These are phyloP conservation scores for Pythium coloratum DNA, from an alignment of 352 stramenopile species.

Conservation along the genomic window DNA sequence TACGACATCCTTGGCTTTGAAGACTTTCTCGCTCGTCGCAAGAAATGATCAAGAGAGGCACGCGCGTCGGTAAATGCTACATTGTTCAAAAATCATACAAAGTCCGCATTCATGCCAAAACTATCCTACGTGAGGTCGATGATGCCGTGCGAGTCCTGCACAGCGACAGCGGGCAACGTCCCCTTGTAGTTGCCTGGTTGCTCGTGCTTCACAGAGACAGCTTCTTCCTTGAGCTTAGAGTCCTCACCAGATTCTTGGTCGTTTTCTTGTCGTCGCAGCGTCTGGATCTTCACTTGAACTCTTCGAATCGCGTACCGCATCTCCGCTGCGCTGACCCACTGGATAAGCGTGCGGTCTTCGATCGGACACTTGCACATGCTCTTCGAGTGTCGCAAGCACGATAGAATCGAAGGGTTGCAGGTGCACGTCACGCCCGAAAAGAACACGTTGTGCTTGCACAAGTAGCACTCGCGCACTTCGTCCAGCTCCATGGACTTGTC, in stretches of 20 bases:
- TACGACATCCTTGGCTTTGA: constrained; percentile 77
- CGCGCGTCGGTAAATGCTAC: background rate
- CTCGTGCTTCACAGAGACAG: background rate
- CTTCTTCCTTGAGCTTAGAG: background rate
- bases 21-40: constrained; percentile 39
- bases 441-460: constrained; percentile 78
- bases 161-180: background rate
- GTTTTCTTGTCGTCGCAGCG: constrained; percentile 16
- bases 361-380: constrained; percentile 67
- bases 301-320: constrained; percentile 70
- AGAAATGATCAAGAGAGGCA: background rate
- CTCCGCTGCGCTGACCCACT: constrained; percentile 65
- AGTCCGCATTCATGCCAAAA: background rate
- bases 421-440: constrained; percentile 77
- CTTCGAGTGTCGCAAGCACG: constrained; percentile 65
- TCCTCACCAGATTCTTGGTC: background rate
- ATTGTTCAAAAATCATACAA: constrained; percentile 2
- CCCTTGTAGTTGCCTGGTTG: background rate
- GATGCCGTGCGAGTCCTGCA: constrained; percentile 1
- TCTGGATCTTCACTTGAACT: constrained; percentile 66
- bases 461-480: constrained; percentile 66
- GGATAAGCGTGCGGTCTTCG: constrained; percentile 52
- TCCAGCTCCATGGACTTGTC: constrained; percentile 74
- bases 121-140: constrained; percentile 20
- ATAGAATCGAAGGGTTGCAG: constrained; percentile 55